Evolutionary conservation across 768 basidiomycete species (phyloP).

Genomic region (Gloeophyllum trabeum): DNA sequence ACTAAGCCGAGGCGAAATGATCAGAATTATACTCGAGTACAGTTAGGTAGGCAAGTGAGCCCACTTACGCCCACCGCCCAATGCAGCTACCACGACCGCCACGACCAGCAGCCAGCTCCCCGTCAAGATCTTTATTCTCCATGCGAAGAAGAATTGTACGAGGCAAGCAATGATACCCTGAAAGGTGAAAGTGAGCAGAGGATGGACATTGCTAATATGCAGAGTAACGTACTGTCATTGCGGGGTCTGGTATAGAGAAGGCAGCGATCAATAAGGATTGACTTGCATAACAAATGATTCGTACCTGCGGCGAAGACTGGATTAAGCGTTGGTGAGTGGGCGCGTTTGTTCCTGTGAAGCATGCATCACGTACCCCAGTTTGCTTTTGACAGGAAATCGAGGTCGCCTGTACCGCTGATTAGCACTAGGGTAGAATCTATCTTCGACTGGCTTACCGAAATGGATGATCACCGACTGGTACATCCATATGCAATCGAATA

Average conservation of each 20-base stretch:
- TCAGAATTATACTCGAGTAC: too few relatives aligned
- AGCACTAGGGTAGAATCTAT: constrained; percentile 9
- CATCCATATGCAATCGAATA: not conserved
- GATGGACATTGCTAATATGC: too few relatives aligned
- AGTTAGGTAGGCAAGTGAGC: too few relatives aligned
- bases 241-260: too few relatives aligned
- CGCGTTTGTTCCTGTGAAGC: too few relatives aligned
- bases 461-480: constrained; percentile 9
- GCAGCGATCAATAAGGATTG: too few relatives aligned
- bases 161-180: constrained; percentile 10
- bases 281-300: not conserved
- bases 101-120: constrained; percentile 6
- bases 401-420: constrained; percentile 10
- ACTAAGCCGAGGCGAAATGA: too few relatives aligned
- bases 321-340: too few relatives aligned
- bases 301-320: constrained; percentile 6
- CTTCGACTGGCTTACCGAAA: constrained; percentile 11
- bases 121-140: constrained; percentile 12
- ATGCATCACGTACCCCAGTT: constrained; percentile 6
- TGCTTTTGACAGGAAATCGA: not conserved
- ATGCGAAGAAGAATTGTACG: constrained; percentile 15
- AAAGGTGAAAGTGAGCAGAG: too few relatives aligned
- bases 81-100: constrained; percentile 7
- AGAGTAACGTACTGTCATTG: too few relatives aligned
- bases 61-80: too few relatives aligned